Base-by-base conservation (phyloP, 192 early-diverging fungal genomes). In the Phycomyces nitens region DNA sequence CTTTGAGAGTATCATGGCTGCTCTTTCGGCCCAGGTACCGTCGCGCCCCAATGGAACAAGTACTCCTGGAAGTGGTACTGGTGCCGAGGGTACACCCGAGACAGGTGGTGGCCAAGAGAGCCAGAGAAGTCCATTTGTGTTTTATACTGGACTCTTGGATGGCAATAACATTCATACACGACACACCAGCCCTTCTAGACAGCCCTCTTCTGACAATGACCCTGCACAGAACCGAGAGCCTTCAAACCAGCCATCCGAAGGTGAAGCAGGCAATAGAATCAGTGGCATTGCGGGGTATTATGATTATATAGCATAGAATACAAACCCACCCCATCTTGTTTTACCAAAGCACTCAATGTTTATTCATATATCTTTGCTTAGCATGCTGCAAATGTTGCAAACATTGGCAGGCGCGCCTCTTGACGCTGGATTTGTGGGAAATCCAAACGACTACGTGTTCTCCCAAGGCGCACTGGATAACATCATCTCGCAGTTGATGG, bases 401-500 rank as follows among this genome's bases (percentile, higher is more conserved):
- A 57, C 70, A 52, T 62, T 82, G 14, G 68, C 80, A 18, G 73
- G 78, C 2, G 73, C 68, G 0, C 62, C 73, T 2, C 42, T 80
- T 18, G 74, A 77, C 70, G 77, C 72, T 14, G 65, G 77, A 15
- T 73, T 78, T n/a, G 69, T 77, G 1, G 84, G 82, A 29, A 76
- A 88, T 52, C 79, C 86, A 26, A 82, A 84, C 49, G 95, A 97
- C 77, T 97, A 97, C 75, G 95, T 82, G 7, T 90, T 91, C 76
- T 89, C 90, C 29, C 87, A 90, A 44, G 69, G 77, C 60, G 92
- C 86, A 18, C 79, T 94, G 18, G 95, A 97, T 72, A 88, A 91
- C 68, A 92, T 98, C 57, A 90, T 98, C 49, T 84, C 92, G 8
- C 91, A 89, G 60, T 72, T 89, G 69, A 90, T 92, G 90, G 88